A percentile compares a stretch with the other conserved stretches of the same genome.
Conservation (phyloP, 1,284 basidiomycete genomes). For the Coniophora puteana region DNA sequence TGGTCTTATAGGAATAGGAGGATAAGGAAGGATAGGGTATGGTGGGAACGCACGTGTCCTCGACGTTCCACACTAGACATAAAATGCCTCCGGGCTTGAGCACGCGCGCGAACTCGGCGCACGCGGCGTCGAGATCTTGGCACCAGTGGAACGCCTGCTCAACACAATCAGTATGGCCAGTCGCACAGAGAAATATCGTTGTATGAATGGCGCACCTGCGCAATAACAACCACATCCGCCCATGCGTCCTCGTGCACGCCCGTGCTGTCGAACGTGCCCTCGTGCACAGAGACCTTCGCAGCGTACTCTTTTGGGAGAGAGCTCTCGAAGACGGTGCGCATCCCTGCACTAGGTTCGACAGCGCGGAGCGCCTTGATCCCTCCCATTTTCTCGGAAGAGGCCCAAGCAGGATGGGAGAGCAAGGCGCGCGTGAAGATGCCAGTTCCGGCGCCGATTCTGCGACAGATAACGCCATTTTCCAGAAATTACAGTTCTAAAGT, state of each 20-base stretch:
- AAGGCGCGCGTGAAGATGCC: slow-evolving; percentile 73
- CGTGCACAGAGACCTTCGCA: slow-evolving; percentile 41
- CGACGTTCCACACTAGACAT: slow-evolving; percentile 71
- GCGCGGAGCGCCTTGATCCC: slow-evolving; percentile 52
- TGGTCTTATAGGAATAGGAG: neutral
- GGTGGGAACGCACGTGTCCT: slow-evolving; percentile 57
- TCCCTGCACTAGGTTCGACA: slow-evolving; percentile 65
- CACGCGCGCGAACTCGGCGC: slow-evolving; percentile 58
- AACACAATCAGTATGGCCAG: neutral
- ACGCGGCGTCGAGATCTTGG: slow-evolving; percentile 58
- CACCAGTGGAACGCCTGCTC: slow-evolving; percentile 73
- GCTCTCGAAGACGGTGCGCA: slow-evolving; percentile 52
- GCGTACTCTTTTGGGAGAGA: too few species aligned
- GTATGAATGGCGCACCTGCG: slow-evolving; percentile 46
- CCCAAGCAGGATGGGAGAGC: slow-evolving; percentile 58
- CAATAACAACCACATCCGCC: slow-evolving; percentile 68
- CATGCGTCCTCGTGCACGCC: slow-evolving; percentile 50
- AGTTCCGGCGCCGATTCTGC: slow-evolving; percentile 62
- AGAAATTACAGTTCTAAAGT: neutral
- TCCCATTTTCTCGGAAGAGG: too few species aligned
- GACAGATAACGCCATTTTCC: too few species aligned
- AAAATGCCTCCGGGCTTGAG: slow-evolving; percentile 58
- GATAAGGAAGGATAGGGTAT: neutral
- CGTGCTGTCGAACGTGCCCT: slow-evolving; percentile 62
- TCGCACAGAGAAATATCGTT: neutral